These are phyloP conservation scores for Cladochytrium tenue DNA, from an alignment of 371 early-diverging fungal genomes.

Conservation along the genomic window DNA sequence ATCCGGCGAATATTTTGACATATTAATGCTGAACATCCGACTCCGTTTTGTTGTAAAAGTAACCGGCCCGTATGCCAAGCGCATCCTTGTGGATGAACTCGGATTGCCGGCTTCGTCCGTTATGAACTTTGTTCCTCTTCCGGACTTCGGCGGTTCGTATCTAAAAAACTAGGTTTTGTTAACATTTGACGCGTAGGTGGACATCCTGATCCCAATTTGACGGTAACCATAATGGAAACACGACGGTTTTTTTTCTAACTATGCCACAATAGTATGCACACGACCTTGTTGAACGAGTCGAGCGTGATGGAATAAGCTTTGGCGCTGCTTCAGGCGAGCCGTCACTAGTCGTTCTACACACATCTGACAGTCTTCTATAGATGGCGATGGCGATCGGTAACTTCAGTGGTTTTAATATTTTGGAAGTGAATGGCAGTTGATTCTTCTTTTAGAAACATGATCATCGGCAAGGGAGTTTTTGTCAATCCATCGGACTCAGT, in stretches of 20 bases:
- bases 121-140: conserved; percentile 79
- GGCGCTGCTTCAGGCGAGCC: conserved; percentile 92
- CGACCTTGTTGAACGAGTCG: conserved; percentile 87
- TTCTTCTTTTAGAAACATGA: conserved; percentile 96
- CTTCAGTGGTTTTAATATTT: neutral
- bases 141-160: conserved; percentile 83
- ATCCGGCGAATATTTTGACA: conserved; percentile 3
- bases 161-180: conserved; percentile 10
- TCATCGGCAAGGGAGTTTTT: conserved; percentile 83
- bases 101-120: conserved; percentile 78
- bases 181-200: conserved; percentile 52
- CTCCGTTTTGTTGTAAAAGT: conserved; percentile 49
- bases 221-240: too few species aligned
- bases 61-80: conserved; percentile 89
- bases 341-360: neutral
- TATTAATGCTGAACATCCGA: neutral
- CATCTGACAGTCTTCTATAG: conserved; percentile 17
- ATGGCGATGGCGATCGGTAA: conserved; percentile 47
- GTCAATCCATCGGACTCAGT: conserved; percentile 97
- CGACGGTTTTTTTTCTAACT: conserved; percentile 1
- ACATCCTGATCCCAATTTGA: conserved; percentile 97
- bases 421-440: conserved; percentile 64
- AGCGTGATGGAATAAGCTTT: conserved; percentile 75
- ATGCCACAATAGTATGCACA: conserved; percentile 72
- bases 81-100: conserved; percentile 86